Percentiles rank a stretch among this genome's conserved stretches.
phyloP scores from a whole-genome alignment of 306 rosid genomes.

The Abrus pulchellus region DNA sequence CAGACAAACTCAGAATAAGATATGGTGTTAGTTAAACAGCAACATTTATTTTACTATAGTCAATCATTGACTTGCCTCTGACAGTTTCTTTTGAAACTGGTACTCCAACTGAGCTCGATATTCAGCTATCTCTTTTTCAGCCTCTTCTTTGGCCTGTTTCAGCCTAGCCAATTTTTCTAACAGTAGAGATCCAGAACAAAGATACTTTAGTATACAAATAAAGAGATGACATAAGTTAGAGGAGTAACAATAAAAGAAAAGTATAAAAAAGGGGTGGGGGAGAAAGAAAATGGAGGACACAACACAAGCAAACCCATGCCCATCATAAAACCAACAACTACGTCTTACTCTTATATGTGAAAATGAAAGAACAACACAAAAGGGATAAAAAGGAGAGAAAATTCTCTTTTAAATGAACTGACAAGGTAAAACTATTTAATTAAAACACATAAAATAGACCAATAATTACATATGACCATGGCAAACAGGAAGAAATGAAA shows the following conservation, averaged over 20 bases:
- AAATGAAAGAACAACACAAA: not conserved
- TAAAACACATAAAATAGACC: not conserved
- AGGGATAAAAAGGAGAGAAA: not conserved
- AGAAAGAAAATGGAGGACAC: not conserved
- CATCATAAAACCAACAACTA: conserved; percentile 25
- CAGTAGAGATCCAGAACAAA: conserved; percentile 33
- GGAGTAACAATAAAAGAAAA: not conserved
- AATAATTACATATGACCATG: conserved; percentile 9
- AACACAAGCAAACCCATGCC: not conserved
- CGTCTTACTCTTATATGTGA: not conserved
- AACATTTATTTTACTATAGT: not conserved
- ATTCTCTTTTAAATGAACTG: too few species aligned
- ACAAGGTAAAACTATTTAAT: not conserved
- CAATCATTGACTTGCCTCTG: conserved; percentile 57
- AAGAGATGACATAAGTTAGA: conserved; percentile 1
- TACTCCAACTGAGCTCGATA: conserved; percentile 74
- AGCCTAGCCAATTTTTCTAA: conserved; percentile 82
- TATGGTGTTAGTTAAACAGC: not conserved
- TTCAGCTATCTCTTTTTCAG: conserved; percentile 81
- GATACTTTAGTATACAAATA: conserved; percentile 21
- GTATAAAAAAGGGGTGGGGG: not conserved
- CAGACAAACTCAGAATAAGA: conserved; percentile 19
- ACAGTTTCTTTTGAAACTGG: conserved; percentile 78
- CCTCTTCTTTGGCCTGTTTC: conserved; percentile 91
- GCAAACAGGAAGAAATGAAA: not conserved